phyloP scores from a whole-genome alignment of 495 filamentous ascomycete species.

The Talaromyces stipitatus region DNA sequence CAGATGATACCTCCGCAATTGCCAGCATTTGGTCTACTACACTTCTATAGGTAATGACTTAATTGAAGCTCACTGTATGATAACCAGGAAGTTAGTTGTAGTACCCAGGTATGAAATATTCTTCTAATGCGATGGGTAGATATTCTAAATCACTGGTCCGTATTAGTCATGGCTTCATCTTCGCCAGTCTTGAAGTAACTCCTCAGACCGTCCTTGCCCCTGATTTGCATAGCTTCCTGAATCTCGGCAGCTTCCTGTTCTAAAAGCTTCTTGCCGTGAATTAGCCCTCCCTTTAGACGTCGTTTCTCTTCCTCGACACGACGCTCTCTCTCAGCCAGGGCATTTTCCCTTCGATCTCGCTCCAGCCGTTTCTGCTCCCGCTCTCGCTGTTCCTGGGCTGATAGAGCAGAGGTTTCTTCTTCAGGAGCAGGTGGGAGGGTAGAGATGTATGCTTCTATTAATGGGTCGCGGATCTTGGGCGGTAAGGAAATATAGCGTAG shows the following conservation, averaged over 20 bases:
- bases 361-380: constrained; percentile 55
- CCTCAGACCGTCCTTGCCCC: constrained; percentile 61
- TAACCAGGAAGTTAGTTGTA: background rate
- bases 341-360: constrained; percentile 60
- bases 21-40: background rate
- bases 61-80: background rate
- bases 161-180: background rate
- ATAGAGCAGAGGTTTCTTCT: constrained; percentile 29
- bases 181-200: constrained; percentile 46
- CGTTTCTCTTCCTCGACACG: constrained; percentile 68
- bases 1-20: background rate
- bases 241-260: constrained; percentile 73
- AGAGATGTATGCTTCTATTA: constrained; percentile 71
- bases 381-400: constrained; percentile 52
- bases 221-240: constrained; percentile 66
- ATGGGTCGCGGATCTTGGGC: constrained; percentile 56
- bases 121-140: background rate
- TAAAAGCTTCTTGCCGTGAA: constrained; percentile 58
- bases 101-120: background rate
- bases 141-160: background rate
- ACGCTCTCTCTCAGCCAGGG: constrained; percentile 66
- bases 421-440: constrained; percentile 62
- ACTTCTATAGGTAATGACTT: background rate
- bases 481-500: constrained; percentile 75
- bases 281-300: constrained; percentile 55